Base-by-base conservation (phyloP, 768 basidiomycete genomes). In the Xerocomus spinulosus region DNA sequence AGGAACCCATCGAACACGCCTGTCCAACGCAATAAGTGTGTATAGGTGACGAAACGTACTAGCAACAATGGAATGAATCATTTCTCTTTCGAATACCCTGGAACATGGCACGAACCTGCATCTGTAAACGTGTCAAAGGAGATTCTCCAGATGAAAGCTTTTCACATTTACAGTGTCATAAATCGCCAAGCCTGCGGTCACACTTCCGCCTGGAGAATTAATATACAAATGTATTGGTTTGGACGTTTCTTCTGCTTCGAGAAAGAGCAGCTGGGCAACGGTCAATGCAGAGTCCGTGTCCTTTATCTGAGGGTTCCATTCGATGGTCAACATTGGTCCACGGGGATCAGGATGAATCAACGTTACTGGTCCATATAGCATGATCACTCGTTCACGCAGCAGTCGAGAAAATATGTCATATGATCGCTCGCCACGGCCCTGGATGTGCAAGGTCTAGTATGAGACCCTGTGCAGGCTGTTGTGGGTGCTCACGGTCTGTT, bases 191-290 rank as follows among this genome's bases (percentile, higher is more conserved):
- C 95, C 95, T 40, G 93, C 92, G 0, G 94, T 95, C 32, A 98
- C 95, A 60, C 87, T 89, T 25, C 95, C 95, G 2, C 95, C 95
- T 0, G 95, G 95, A 7, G 90, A 93, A 69, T 97, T 97, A 57
- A 98, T 95, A 68, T 98, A 98, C 10, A 98, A 70, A 59, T 95
- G 93, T 46, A 98, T 96, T 3, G 95, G 95, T 63, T 92, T 91
- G 9, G 84, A 82, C 0, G 92, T 82, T 55, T 97, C 93, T 67
- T 95, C 94, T 1, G 95, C 94, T 73, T 98, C 95, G 50, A 97
- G 76, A 68, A 95, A 97, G 34, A 98, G 81, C 8, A 98, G 74
- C 61, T 97, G 94, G 1, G 94, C 91, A 7, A 96, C 92, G 28
- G 84, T 77, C 49, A 96, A 73, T 4, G 92, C 87, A 1, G 94